These are phyloP conservation scores for Plasmodium vivax DNA, from an alignment of 169 alveolate genomes.

Conservation along the genomic window DNA sequence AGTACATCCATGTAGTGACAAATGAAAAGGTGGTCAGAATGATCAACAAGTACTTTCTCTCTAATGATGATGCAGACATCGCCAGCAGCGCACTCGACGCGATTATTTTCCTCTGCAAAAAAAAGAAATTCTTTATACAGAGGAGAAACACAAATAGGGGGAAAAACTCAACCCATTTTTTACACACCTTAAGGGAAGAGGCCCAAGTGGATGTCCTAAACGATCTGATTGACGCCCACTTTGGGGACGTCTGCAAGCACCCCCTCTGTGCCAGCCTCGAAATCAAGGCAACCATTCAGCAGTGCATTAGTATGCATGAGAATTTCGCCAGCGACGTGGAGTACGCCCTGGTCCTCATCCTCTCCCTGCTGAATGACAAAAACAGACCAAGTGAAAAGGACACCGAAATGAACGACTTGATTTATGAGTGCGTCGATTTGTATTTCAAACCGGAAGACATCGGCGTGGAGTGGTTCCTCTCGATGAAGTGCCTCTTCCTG, in stretches of 20 bases:
- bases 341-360: slow-evolving; percentile 19
- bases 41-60: slow-evolving; percentile 16
- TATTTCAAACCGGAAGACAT: slow-evolving; percentile 37
- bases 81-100: background rate
- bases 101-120: slow-evolving; percentile 47
- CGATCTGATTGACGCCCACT: slow-evolving; percentile 21
- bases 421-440: slow-evolving; percentile 37
- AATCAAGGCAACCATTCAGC: slow-evolving; percentile 43
- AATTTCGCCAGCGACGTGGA: slow-evolving; percentile 32
- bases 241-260: slow-evolving; percentile 18
- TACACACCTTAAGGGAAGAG: background rate
- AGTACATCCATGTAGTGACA: slow-evolving; percentile 58
- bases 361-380: slow-evolving; percentile 27
- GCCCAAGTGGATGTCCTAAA: background rate
- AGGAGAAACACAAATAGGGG: background rate
- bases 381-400: slow-evolving; percentile 70
- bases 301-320: slow-evolving; percentile 40
- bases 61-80: slow-evolving; percentile 8
- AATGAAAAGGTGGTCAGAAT: slow-evolving; percentile 34
- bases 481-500: slow-evolving; percentile 53
- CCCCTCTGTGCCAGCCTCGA: slow-evolving; percentile 48
- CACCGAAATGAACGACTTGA: slow-evolving; percentile 44
- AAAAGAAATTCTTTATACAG: slow-evolving; percentile 21
- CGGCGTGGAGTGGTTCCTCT: slow-evolving; percentile 45
- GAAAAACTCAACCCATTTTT: background rate